Evolutionary conservation across 2,329 filamentous ascomycete genomes (phyloP).

Genomic region (Fusarium cicatricum): DNA sequence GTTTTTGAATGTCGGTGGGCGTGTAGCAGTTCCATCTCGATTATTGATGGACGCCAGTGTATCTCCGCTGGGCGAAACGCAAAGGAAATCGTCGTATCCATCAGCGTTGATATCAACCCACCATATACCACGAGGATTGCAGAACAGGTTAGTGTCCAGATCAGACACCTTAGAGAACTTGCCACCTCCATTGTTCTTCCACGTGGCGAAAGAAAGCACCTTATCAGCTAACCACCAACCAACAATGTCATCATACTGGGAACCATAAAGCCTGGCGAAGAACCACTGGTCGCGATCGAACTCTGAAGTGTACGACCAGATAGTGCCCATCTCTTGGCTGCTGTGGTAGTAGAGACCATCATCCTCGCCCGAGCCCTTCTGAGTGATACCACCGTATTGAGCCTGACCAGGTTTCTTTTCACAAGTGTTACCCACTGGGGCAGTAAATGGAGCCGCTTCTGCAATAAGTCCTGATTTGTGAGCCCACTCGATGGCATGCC

Average conservation of each 20-base stretch:
- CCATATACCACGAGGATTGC: too few species aligned
- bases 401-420: too few species aligned
- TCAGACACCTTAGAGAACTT: too few species aligned
- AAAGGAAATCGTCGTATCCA: constrained; percentile 7
- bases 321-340: constrained; percentile 24
- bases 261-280: constrained; percentile 2
- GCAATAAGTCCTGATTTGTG: too few species aligned
- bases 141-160: too few species aligned
- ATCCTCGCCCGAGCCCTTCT: constrained; percentile 40
- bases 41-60: constrained; percentile 1
- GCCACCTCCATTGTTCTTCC: too few species aligned
- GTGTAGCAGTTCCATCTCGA: not conserved
- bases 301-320: constrained; percentile 12
- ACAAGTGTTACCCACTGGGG: too few species aligned
- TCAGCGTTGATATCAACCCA: too few species aligned
- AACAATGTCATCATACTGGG: constrained; percentile 6
- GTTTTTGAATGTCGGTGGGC: not conserved
- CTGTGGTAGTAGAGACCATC: constrained; percentile 44
- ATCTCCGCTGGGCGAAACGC: not conserved
- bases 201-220: too few species aligned
- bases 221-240: too few species aligned
- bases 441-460: too few species aligned
- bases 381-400: constrained; percentile 37
- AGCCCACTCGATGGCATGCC: too few species aligned
- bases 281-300: constrained; percentile 12